These are phyloP conservation scores for Catunica adiposa DNA, from an alignment of 2,329 filamentous ascomycete genomes.

Conservation along the genomic window DNA sequence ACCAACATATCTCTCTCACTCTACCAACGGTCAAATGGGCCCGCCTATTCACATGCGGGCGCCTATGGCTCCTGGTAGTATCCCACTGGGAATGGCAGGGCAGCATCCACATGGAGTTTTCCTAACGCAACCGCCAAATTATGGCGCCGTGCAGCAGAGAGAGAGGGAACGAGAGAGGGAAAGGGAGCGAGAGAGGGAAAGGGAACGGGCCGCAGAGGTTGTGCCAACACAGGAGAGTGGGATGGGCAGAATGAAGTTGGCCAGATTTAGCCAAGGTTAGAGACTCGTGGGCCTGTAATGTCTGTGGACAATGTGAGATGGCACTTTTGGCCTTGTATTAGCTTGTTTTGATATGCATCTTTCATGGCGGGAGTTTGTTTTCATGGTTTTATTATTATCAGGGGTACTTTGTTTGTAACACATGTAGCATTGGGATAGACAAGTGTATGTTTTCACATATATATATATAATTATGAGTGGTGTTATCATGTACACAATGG, in stretches of 20 bases:
- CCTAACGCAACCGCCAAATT: conserved; percentile 10
- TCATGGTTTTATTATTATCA: too few species aligned
- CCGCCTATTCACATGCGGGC: conserved; percentile 10
- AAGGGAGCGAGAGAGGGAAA: neutral
- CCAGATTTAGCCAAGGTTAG: neutral
- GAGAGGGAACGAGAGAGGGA: neutral
- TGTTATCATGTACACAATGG: neutral
- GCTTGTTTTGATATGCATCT: too few species aligned
- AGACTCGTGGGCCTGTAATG: neutral
- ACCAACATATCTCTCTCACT: neutral
- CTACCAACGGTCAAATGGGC: neutral
- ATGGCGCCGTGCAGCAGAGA: neutral
- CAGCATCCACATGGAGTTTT: conserved; percentile 12
- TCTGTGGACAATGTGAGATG: neutral
- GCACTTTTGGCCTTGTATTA: too few species aligned
- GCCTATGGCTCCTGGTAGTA: neutral
- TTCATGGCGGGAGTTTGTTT: too few species aligned
- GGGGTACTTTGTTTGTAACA: too few species aligned
- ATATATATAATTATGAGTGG: neutral
- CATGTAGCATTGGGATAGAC: too few species aligned
- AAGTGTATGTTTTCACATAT: neutral
- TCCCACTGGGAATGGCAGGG: neutral
- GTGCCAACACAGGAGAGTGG: conserved; percentile 18
- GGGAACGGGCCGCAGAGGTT: neutral
- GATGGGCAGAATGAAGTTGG: conserved; percentile 15